Percentiles rank a stretch among this genome's conserved stretches.
Conservation (phyloP, 306 rosid genomes). For the Biancaea sappan region DNA sequence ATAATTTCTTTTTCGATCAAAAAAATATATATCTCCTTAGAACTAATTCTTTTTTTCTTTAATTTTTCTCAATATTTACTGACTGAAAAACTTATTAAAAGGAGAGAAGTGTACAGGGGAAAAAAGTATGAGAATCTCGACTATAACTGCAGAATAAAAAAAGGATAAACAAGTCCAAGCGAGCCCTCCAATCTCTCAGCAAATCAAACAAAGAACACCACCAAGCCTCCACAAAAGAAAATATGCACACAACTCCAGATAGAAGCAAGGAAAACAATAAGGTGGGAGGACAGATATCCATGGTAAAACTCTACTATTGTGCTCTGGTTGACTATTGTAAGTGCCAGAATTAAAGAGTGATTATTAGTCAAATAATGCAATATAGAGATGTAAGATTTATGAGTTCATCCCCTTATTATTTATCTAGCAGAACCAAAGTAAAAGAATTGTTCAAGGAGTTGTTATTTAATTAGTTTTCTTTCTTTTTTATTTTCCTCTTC, state of each 20-base stretch:
- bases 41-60: neutral
- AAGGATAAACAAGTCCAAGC: too few species aligned
- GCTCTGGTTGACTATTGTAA: too few species aligned
- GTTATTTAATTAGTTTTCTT: too few species aligned
- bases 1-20: too few species aligned
- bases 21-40: neutral
- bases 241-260: neutral
- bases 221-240: neutral
- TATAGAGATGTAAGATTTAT: too few species aligned
- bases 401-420: too few species aligned
- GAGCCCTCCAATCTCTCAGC: neutral
- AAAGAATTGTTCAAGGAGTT: too few species aligned
- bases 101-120: neutral
- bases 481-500: neutral
- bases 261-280: neutral
- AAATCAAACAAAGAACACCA: neutral
- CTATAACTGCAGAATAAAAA: neutral
- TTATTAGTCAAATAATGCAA: too few species aligned
- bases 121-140: neutral
- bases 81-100: neutral
- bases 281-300: neutral
- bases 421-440: too few species aligned
- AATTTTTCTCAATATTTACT: neutral
- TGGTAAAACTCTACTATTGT: neutral
- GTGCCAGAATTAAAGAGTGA: too few species aligned